Evolutionary conservation across 2,329 filamentous ascomycete genomes (phyloP).

Genomic region (Ascochyta clinopodiicola): DNA sequence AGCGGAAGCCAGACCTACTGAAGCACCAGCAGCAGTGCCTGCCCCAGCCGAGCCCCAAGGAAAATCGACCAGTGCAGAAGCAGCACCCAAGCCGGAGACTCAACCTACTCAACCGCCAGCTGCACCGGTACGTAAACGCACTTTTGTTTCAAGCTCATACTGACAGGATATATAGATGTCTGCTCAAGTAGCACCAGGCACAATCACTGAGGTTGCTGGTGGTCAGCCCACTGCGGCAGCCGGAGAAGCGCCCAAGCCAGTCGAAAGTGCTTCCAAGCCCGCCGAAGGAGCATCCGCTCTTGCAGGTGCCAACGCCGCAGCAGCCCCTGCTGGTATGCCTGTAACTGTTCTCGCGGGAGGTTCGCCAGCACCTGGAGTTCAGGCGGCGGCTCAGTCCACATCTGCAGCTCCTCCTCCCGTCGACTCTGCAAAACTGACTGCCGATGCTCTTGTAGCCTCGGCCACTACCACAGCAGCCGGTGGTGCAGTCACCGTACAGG

Average conservation of each 20-base stretch:
- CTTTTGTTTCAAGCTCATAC: background rate
- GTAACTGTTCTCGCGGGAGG: conserved; percentile 26
- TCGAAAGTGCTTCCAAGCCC: background rate
- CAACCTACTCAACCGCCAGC: conserved; percentile 9
- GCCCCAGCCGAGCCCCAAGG: conserved; percentile 4
- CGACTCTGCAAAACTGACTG: conserved; percentile 29
- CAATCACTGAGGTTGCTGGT: conserved; percentile 16
- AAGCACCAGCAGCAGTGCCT: conserved; percentile 14
- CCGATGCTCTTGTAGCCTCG: conserved; percentile 28
- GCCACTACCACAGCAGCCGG: conserved; percentile 27
- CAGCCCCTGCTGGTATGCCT: conserved; percentile 16
- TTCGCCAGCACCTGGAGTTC: conserved; percentile 11
- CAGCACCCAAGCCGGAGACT: conserved; percentile 7
- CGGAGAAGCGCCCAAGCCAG: background rate
- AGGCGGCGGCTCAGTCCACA: conserved; percentile 14
- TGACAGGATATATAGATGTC: conserved; percentile 1
- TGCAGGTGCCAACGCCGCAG: conserved; percentile 11
- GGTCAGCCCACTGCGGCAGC: background rate
- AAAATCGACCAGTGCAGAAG: conserved; percentile 2
- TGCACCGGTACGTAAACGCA: conserved; percentile 20
- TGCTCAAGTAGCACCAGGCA: conserved; percentile 7
- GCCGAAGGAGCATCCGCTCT: background rate
- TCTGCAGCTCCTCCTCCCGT: conserved; percentile 22
- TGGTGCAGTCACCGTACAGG: conserved; percentile 25
- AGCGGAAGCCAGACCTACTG: conserved; percentile 10